These are phyloP conservation scores for Alternaria brassicicola DNA, from an alignment of 2,329 filamentous ascomycete genomes.

Conservation along the genomic window DNA sequence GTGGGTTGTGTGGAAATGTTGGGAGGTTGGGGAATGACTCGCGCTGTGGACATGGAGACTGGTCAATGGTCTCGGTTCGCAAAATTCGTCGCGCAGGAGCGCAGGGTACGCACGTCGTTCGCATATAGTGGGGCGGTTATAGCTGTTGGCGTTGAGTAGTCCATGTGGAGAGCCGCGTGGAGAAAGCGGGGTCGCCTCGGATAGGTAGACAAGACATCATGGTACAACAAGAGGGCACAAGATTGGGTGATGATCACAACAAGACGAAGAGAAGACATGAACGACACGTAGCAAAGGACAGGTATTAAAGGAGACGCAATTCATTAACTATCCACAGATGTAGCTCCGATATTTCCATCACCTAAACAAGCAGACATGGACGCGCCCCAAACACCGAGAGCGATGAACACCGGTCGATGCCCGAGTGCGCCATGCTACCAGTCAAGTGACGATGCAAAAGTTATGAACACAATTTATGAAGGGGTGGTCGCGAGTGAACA, in stretches of 20 bases:
- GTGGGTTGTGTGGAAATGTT: constrained; percentile 50
- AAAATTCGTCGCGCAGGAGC: background rate
- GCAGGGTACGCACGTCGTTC: background rate
- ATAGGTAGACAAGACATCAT: background rate
- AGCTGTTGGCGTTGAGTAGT: background rate
- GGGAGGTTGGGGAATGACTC: constrained; percentile 44
- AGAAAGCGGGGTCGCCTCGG: constrained; percentile 6
- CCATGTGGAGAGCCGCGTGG: background rate
- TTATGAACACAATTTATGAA: constrained; percentile 49
- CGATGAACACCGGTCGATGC: constrained; percentile 23
- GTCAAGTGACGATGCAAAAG: constrained; percentile 38
- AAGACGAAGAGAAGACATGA: background rate
- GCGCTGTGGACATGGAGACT: constrained; percentile 14
- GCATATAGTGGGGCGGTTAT: background rate
- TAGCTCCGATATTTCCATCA: constrained; percentile 39
- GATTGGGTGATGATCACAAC: background rate
- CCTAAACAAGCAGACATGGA: constrained; percentile 29
- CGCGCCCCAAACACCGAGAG: constrained; percentile 21
- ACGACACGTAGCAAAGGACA: constrained; percentile 1
- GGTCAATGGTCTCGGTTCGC: background rate
- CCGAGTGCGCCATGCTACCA: constrained; percentile 25
- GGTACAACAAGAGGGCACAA: no score
- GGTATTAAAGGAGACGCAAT: constrained; percentile 28
- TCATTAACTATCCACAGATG: constrained; percentile 50
- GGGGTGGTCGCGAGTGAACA: constrained; percentile 40